Conservation (phyloP, 2,329 filamentous ascomycete species). For the Diplodia mutila region DNA sequence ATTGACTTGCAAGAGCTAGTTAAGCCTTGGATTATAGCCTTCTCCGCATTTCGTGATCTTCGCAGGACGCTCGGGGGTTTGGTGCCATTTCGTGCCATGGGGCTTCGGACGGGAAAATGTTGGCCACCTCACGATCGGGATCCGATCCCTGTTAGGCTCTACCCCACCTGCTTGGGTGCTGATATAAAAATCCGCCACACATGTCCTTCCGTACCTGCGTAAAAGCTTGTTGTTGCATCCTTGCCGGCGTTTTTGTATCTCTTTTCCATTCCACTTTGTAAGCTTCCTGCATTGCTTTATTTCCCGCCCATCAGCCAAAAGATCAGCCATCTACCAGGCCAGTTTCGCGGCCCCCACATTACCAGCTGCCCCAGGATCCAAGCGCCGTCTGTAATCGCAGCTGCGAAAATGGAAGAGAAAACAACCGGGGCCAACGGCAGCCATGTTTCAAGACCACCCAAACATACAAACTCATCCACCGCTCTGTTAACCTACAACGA, state of each 20-base stretch:
- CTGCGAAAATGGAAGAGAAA: constrained; percentile 3
- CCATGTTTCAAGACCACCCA: too few relatives aligned
- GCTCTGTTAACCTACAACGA: constrained; percentile 32
- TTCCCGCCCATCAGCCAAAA: too few relatives aligned
- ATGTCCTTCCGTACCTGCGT: background rate
- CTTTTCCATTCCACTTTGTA: background rate
- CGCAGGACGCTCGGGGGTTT: background rate
- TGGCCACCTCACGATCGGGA: constrained; percentile 12
- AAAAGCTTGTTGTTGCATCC: background rate
- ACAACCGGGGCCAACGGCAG: background rate
- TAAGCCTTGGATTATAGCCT: background rate
- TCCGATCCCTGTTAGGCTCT: background rate
- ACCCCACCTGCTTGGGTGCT: constrained; percentile 7
- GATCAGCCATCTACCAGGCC: too few relatives aligned
- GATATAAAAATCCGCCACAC: constrained; percentile 1
- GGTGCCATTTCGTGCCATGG: too few relatives aligned
- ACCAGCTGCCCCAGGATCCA: background rate
- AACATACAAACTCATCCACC: background rate
- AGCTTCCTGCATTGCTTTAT: background rate
- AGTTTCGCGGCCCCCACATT: background rate
- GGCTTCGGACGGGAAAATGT: background rate
- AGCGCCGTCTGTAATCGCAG: background rate
- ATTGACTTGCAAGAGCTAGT: background rate
- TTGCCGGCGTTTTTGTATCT: background rate
- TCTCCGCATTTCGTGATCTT: background rate